Percentiles rank a stretch among this genome's conserved stretches.
These are phyloP conservation scores for Mortierella sp. DNA, from an alignment of 371 early-diverging fungal genomes.

Conservation along the genomic window DNA sequence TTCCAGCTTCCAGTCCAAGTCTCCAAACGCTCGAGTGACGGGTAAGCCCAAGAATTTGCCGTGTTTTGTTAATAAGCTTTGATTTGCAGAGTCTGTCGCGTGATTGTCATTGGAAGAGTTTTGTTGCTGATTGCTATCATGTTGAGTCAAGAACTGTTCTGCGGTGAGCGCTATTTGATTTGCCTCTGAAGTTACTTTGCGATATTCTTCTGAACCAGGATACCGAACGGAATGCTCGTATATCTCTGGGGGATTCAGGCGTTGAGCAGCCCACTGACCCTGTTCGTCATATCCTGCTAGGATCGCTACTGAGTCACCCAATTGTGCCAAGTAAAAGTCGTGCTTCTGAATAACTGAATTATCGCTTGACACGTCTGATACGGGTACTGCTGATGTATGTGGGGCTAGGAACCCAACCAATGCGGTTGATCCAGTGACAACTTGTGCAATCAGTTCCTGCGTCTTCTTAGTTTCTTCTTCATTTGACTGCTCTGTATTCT, in stretches of 20 bases:
- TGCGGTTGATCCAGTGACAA: constrained; percentile 51
- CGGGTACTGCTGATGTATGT: constrained; percentile 12
- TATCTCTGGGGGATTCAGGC: constrained; percentile 44
- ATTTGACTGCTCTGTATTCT: constrained; percentile 15
- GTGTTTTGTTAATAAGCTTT: constrained; percentile 34
- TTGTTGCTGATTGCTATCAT: constrained; percentile 14
- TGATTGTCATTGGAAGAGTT: neutral
- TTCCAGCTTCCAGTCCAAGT: constrained; percentile 54
- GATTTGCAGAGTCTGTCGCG: neutral
- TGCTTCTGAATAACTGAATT: neutral
- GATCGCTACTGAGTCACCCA: constrained; percentile 43
- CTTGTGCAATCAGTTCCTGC: constrained; percentile 44
- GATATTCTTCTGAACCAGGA: constrained; percentile 40
- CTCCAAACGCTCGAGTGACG: constrained; percentile 52
- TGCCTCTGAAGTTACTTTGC: constrained; percentile 34
- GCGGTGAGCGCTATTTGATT: constrained; percentile 34
- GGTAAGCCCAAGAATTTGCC: constrained; percentile 52
- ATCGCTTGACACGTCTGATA: neutral
- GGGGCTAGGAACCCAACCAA: constrained; percentile 48
- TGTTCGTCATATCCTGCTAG: constrained; percentile 34
- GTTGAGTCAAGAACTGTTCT: constrained; percentile 32
- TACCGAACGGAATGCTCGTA: constrained; percentile 53
- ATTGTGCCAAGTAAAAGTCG: constrained; percentile 44
- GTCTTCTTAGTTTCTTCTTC: constrained; percentile 38
- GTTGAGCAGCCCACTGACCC: constrained; percentile 40